Evolutionary conservation across 73 alveolate species (phyloP).

Genomic region (Paramecium bursaria): DNA sequence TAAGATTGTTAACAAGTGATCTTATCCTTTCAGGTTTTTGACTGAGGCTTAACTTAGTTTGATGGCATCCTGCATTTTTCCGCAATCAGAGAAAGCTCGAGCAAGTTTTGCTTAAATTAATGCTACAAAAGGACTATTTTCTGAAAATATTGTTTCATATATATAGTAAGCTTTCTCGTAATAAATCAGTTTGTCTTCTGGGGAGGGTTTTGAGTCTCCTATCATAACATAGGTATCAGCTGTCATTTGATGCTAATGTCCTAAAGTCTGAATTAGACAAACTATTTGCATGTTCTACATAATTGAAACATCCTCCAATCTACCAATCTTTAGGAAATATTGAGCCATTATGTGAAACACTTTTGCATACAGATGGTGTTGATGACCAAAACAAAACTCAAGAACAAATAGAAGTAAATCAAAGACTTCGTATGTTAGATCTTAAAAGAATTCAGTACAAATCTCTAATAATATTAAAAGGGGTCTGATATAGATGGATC

Average conservation of each 20-base stretch:
- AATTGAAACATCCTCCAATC: conserved; percentile 2
- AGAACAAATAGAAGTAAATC: conserved; percentile 28
- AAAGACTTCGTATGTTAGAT: conserved; percentile 1
- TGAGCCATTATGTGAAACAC: conserved; percentile 28
- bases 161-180: conserved; percentile 46
- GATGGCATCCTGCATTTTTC: conserved; percentile 30
- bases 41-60: not conserved
- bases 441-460: conserved; percentile 13
- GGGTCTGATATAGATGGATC: conserved; percentile 7
- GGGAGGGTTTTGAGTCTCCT: conserved; percentile 16
- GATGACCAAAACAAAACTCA: conserved; percentile 34
- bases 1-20: not conserved
- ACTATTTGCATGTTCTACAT: conserved; percentile 11
- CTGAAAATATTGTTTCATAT: conserved; percentile 46
- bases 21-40: conserved; percentile 33
- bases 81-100: conserved; percentile 38
- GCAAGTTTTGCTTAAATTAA: not conserved
- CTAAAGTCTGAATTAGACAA: conserved; percentile 16
- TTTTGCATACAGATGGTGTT: conserved; percentile 42
- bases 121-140: not conserved
- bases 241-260: conserved; percentile 49
- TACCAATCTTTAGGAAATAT: conserved; percentile 15
- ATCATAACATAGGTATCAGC: conserved; percentile 47
- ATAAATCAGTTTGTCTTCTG: conserved; percentile 8
- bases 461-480: conserved; percentile 27